phyloP scores from a whole-genome alignment of 352 stramenopile species.

The Phytophthora pisi region DNA sequence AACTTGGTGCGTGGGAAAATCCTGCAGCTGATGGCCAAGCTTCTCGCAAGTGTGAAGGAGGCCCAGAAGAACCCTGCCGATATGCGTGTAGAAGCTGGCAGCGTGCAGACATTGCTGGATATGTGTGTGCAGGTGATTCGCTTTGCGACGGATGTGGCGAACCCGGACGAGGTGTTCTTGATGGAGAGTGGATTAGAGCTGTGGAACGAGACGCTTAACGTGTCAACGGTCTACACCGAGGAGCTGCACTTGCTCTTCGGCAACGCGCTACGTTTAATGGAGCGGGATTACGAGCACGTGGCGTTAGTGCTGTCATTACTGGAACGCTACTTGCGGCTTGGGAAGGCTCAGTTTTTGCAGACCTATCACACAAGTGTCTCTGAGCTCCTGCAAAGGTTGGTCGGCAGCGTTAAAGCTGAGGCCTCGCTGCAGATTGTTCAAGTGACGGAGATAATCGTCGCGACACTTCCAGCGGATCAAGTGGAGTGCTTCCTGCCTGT shows the following conservation, averaged over 20 bases:
- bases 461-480: constrained; percentile 46
- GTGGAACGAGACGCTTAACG: constrained; percentile 63
- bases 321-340: constrained; percentile 68
- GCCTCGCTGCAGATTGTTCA: constrained; percentile 62
- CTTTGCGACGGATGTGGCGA: constrained; percentile 76
- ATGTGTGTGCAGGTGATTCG: constrained; percentile 79
- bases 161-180: constrained; percentile 85
- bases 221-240: constrained; percentile 62
- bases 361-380: constrained; percentile 55
- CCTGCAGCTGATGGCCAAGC: constrained; percentile 71
- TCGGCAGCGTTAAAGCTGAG: constrained; percentile 78
- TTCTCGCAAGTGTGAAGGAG: constrained; percentile 67
- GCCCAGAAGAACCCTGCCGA: constrained; percentile 22
- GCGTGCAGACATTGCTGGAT: constrained; percentile 51
- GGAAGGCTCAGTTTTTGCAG: constrained; percentile 69
- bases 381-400: constrained; percentile 46
- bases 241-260: constrained; percentile 71
- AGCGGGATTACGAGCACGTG: constrained; percentile 84
- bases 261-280: constrained; percentile 68
- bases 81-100: constrained; percentile 16
- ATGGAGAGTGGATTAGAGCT: constrained; percentile 85
- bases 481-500: constrained; percentile 38
- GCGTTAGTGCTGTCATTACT: constrained; percentile 60
- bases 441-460: constrained; percentile 49
- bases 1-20: constrained; percentile 87